Percentiles rank a stretch among this genome's conserved stretches.
phyloP scores from a whole-genome alignment of 768 basidiomycete genomes.

The Trametes meyenii region DNA sequence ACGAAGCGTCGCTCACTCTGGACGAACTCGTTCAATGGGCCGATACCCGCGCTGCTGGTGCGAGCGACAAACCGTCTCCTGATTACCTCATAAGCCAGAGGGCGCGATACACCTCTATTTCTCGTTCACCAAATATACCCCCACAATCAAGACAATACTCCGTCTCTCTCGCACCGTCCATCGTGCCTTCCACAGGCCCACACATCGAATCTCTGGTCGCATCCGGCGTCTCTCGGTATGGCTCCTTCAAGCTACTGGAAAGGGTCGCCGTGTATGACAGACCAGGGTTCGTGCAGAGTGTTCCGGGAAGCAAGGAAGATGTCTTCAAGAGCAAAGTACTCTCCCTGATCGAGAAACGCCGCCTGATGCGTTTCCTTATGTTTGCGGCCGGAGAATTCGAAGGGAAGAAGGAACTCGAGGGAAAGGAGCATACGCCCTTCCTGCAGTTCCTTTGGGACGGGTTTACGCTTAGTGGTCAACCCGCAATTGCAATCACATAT shows the following conservation, averaged over 20 bases:
- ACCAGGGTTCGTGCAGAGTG: slow-evolving; percentile 50
- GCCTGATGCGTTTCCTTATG: slow-evolving; percentile 89
- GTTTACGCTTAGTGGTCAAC: slow-evolving; percentile 64
- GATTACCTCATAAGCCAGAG: slow-evolving; percentile 34
- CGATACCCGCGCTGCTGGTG: slow-evolving; percentile 37
- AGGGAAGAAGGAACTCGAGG: slow-evolving; percentile 55
- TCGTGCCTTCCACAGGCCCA: slow-evolving; percentile 79
- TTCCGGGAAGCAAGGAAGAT: slow-evolving; percentile 91
- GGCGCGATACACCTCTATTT: slow-evolving; percentile 45
- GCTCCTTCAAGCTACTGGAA: slow-evolving; percentile 85
- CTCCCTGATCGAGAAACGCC: slow-evolving; percentile 79
- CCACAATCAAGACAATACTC: slow-evolving; percentile 74
- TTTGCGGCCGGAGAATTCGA: slow-evolving; percentile 82
- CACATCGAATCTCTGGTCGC: slow-evolving; percentile 77
- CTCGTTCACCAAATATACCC: slow-evolving; percentile 45
- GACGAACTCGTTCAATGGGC: slow-evolving; percentile 81
- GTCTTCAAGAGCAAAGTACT: slow-evolving; percentile 86
- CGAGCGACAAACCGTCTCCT: slow-evolving; percentile 13
- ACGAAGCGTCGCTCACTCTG: slow-evolving; percentile 79
- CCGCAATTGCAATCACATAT: slow-evolving; percentile 67
- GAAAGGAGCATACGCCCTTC: slow-evolving; percentile 60
- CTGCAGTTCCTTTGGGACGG: slow-evolving; percentile 60
- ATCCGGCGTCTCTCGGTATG: slow-evolving; percentile 88
- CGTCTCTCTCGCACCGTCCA: slow-evolving; percentile 79
- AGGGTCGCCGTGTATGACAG: slow-evolving; percentile 61